phyloP scores from a whole-genome alignment of 352 stramenopile species.

The Phytophthora litchii region DNA sequence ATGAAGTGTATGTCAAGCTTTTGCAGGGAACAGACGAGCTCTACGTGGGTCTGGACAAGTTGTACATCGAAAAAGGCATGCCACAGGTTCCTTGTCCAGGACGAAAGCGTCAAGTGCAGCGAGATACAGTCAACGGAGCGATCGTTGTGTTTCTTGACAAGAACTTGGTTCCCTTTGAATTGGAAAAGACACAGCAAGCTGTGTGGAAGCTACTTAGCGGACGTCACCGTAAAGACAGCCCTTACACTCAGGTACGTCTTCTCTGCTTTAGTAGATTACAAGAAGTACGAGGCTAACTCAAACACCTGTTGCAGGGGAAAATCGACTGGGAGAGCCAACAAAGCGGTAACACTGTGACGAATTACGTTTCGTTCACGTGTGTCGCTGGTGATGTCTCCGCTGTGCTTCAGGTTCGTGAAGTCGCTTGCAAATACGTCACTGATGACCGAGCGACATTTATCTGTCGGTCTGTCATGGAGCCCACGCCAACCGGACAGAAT shows the following conservation, averaged over 20 bases:
- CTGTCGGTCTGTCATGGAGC: slow-evolving; percentile 30
- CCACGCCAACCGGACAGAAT: slow-evolving; percentile 8
- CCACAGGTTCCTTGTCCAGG: slow-evolving; percentile 22
- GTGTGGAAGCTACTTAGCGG: slow-evolving; percentile 32
- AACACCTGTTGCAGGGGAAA: slow-evolving; percentile 1
- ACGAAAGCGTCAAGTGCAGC: slow-evolving; percentile 18
- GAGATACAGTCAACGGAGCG: slow-evolving; percentile 17
- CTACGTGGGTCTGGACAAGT: slow-evolving; percentile 24
- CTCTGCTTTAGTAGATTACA: background rate
- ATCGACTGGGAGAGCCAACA: slow-evolving; percentile 30
- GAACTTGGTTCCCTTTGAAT: slow-evolving; percentile 35
- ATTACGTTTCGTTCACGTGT: slow-evolving; percentile 31
- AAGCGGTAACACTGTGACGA: slow-evolving; percentile 19
- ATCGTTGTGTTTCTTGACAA: slow-evolving; percentile 35
- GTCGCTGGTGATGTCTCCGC: slow-evolving; percentile 19
- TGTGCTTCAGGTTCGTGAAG: slow-evolving; percentile 30
- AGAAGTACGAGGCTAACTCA: too few relatives aligned
- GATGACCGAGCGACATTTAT: slow-evolving; percentile 28
- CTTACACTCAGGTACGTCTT: slow-evolving; percentile 18
- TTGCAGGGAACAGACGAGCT: slow-evolving; percentile 30
- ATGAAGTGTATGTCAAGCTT: slow-evolving; percentile 28
- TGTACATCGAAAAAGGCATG: slow-evolving; percentile 26
- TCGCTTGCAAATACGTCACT: slow-evolving; percentile 23
- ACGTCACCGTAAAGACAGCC: slow-evolving; percentile 25
- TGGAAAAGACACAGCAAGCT: slow-evolving; percentile 27